Evolutionary conservation across 2,329 filamentous ascomycete species (phyloP).

Genomic region (Penicillium sp.): DNA sequence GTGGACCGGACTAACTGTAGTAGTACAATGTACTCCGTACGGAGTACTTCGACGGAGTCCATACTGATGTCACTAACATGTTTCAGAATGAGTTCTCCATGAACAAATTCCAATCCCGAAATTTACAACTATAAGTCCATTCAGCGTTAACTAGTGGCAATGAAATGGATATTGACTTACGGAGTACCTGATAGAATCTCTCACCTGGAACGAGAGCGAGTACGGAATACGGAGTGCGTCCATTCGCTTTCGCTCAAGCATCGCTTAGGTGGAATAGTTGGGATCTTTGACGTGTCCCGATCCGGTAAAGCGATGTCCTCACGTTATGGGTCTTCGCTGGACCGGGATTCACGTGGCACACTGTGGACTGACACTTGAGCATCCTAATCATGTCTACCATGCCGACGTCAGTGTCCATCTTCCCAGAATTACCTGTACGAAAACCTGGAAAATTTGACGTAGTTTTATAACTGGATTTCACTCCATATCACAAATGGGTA

Average conservation of each 20-base stretch:
- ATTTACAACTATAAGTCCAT: no score
- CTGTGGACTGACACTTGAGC: no score
- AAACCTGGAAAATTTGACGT: no score
- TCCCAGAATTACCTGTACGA: no score
- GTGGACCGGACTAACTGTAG: neutral
- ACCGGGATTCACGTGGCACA: neutral
- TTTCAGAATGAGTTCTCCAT: neutral
- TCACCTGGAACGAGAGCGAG: no score
- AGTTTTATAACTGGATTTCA: no score
- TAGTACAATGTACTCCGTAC: neutral
- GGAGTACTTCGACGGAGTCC: neutral
- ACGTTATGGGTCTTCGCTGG: no score
- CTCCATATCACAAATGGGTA: no score
- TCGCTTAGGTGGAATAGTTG: neutral
- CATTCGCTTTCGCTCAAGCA: neutral
- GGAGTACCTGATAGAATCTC: neutral
- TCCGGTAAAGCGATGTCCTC: neutral
- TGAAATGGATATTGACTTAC: neutral
- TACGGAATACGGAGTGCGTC: neutral
- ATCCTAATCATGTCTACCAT: no score
- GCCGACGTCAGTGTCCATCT: no score
- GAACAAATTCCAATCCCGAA: no score
- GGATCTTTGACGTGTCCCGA: neutral
- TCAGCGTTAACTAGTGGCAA: no score
- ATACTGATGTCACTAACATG: neutral